Base-by-base conservation (phyloP, 2,329 filamentous ascomycete species). In the Tothia fuscella region DNA sequence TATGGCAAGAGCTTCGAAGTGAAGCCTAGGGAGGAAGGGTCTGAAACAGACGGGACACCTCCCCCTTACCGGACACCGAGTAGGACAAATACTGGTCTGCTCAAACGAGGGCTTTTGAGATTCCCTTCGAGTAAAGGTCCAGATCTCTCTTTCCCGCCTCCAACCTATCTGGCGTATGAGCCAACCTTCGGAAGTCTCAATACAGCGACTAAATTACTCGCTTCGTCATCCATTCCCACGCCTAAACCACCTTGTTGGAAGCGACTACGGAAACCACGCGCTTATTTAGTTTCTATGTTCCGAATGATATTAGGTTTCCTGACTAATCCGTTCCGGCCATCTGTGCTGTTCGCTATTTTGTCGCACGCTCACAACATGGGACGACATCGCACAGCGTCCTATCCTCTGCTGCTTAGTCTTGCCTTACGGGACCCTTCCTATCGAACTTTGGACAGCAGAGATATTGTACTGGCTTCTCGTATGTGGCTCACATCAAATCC, bases 391-490 rank as follows among this genome's bases (percentile, higher is more conserved):
- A 6, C 17, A 22, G 21, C 12, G 32, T 29, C 33, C 6, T 29
- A 36, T 16, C 31, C 40, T 12, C 20, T 16, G 9, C 21, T 34
- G 14, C 10, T 35, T 4, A 24, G 14, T 13, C 32, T 20, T 13
- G 40, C 40, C 14, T 13, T 42, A 4, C 21, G 25, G 3, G n/a
- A 37, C 30, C 40, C 40, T 14, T 24, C 3, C 20, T 37, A 28
- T 24, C 13, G 5, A 14, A n/a, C 2, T 6, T 20, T 42, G 6
- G 13, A 20, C 5, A 37, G 32, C 20, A 3, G 29, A 6, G 40
- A 42, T 19, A 16, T 37, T n/a, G 17, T 37, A 16, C 40, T 42
- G 14, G 40, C 40, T 17, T 42, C 40, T 4, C 19, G 40, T 16
- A 28, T 42, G 2, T 21, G 26, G 7, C n/a, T 42, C 3, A 36